Evolutionary conservation across 345 rosid species (phyloP), one percentile per base, ranked within the genome.

Genomic region (Firmiana major): DNA sequence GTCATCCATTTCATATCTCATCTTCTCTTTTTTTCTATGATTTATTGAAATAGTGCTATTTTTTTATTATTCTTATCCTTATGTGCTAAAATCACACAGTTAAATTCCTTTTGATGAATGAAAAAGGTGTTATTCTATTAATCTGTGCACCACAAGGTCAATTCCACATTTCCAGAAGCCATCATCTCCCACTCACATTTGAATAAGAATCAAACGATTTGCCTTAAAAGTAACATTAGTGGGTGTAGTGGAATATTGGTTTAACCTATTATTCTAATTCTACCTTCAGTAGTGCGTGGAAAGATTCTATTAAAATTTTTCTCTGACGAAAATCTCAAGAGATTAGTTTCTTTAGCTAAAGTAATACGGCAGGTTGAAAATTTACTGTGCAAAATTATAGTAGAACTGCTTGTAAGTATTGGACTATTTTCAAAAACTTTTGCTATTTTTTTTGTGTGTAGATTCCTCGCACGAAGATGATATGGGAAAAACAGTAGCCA

Each of bases 401-500:
- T 36, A 36, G 40, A 36, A 36, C 40, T 36, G 40, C 4, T 2
- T 3, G 5, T 36, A 36, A 40, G 42, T 6, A 6, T 40, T 4
- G 42, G 42, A 40, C 19, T 73, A 63, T 80, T 78, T 75, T 71
- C 45, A 49, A 0, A 4, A 66, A 12, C 24, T 63, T 76, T 74
- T 66, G 54, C 75, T 71, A 64, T 72, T n/a, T 31, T 64, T 72
- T n/a, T n/a, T n/a, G n/a, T 76, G 46, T 60, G 15, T 38, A 95
- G 99, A 87, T 85, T 86, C 97, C 68, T 80, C 88, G 69, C 80
- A 79, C 55, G 89, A 84, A 45, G 99, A 93, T 79, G 74, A 85
- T 43, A 86, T 79, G 51, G 98, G 98, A 0, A 93, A 89, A 86
- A 86, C 97, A 31, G 93, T 93, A 0, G 94, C 99, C 71, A 92